phyloP scores from a whole-genome alignment of 2,329 filamentous ascomycete species.

The Epichloe coenophiala region DNA sequence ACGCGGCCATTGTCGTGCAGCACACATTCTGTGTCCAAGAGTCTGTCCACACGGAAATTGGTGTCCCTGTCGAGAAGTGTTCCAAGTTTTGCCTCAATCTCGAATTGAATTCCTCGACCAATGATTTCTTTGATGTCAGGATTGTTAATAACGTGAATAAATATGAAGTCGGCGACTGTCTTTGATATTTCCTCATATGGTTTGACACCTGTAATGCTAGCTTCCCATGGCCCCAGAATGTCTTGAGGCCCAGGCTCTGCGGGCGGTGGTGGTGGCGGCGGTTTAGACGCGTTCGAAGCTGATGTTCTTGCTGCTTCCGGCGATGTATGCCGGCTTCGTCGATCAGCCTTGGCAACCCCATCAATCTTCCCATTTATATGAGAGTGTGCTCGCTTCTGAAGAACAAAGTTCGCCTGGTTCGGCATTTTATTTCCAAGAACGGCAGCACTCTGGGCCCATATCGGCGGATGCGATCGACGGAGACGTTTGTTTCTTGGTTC shows the following conservation, averaged over 20 bases:
- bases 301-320: conserved; percentile 28
- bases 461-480: conserved; percentile 25
- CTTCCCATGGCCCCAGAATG: conserved; percentile 46
- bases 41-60: conserved; percentile 52
- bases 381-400: conserved; percentile 25
- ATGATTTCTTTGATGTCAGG: conserved; percentile 51
- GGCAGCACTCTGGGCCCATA: conserved; percentile 34
- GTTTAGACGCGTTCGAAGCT: conserved; percentile 10
- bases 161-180: conserved; percentile 70
- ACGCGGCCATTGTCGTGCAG: conserved; percentile 47
- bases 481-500: conserved; percentile 26
- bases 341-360: conserved; percentile 14
- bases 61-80: conserved; percentile 63
- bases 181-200: conserved; percentile 66
- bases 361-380: conserved; percentile 27
- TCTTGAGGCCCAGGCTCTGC: conserved; percentile 18
- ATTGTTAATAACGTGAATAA: conserved; percentile 52
- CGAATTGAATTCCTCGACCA: conserved; percentile 58
- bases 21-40: conserved; percentile 57
- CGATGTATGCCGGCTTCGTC: conserved; percentile 31
- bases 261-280: conserved; percentile 11
- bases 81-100: conserved; percentile 91
- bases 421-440: conserved; percentile 23
- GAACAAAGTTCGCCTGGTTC: conserved; percentile 29
- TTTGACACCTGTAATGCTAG: conserved; percentile 53